A percentile compares a stretch with the other conserved stretches of the same genome.
Conservation (phyloP, 441 rosid genomes). For the Arabidopsis hybrid region DNA sequence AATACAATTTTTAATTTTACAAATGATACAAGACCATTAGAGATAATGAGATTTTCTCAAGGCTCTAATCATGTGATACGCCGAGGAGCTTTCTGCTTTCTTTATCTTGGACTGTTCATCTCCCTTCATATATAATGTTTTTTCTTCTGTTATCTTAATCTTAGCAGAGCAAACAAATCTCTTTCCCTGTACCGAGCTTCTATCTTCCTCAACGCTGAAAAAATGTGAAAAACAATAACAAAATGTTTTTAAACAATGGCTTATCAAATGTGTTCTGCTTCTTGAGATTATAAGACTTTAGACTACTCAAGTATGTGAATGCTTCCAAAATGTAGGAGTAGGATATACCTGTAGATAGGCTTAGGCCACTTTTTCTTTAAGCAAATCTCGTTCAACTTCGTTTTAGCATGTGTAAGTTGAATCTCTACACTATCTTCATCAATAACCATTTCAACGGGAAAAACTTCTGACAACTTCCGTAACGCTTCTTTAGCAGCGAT, state of each 20-base stretch:
- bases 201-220: slow-evolving; percentile 56
- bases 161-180: slow-evolving; percentile 59
- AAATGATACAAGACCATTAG: slow-evolving; percentile 39
- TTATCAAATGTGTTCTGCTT: slow-evolving; percentile 12
- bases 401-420: slow-evolving; percentile 64
- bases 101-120: slow-evolving; percentile 57
- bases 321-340: slow-evolving; percentile 24
- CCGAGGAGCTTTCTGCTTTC: slow-evolving; percentile 77
- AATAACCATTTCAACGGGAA: slow-evolving; percentile 31
- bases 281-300: neutral
- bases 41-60: slow-evolving; percentile 47
- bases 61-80: slow-evolving; percentile 64
- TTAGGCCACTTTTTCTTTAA: slow-evolving; percentile 68
- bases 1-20: neutral
- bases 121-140: slow-evolving; percentile 48
- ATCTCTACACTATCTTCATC: slow-evolving; percentile 48
- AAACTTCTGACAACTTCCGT: slow-evolving; percentile 46
- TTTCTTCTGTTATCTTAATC: slow-evolving; percentile 52
- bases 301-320: neutral
- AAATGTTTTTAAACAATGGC: neutral
- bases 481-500: slow-evolving; percentile 66
- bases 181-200: slow-evolving; percentile 54
- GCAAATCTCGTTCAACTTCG: slow-evolving; percentile 64
- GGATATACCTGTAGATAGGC: slow-evolving; percentile 65
- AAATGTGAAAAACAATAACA: slow-evolving; percentile 42